phyloP scores from a whole-genome alignment of 345 rosid species.

The Bruguiera gymnorhiza region DNA sequence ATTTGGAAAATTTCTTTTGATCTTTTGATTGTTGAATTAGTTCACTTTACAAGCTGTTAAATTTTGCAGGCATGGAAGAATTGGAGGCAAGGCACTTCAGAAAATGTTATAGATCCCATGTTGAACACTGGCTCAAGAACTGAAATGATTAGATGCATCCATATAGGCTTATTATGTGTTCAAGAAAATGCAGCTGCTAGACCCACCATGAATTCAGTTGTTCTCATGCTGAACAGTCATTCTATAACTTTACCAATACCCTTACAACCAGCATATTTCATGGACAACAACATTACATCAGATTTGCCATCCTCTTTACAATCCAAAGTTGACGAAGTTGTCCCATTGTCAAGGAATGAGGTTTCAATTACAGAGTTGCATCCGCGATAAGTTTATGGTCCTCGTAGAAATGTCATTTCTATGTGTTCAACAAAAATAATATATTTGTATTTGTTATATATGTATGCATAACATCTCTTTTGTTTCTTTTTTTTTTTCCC shows the following conservation, averaged over 20 bases:
- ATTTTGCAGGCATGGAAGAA: conserved; percentile 1
- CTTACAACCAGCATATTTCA: conserved; percentile 2
- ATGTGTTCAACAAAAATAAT: too few species aligned
- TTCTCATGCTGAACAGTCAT: conserved; percentile 11
- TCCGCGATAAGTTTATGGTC: not conserved
- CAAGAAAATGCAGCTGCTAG: conserved; percentile 24
- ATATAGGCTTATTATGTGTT: conserved; percentile 10
- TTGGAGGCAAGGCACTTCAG: too few species aligned
- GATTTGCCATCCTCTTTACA: not conserved
- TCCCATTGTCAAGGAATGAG: not conserved
- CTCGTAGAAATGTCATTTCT: too few species aligned
- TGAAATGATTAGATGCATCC: too few species aligned
- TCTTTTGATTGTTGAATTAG: too few species aligned
- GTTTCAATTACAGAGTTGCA: conserved; percentile 7
- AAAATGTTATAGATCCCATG: too few species aligned
- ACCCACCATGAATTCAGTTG: conserved; percentile 13
- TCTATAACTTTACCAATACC: conserved; percentile 4
- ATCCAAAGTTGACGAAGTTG: not conserved
- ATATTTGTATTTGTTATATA: too few species aligned
- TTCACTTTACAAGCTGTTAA: not conserved
- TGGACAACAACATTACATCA: not conserved
- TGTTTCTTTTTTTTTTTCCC: too few species aligned
- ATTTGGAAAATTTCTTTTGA: too few species aligned
- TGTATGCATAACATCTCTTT: too few species aligned
- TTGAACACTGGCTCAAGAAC: too few species aligned